phyloP scores from a whole-genome alignment of 192 early-diverging fungal species.

The Spizellomyces sp. region DNA sequence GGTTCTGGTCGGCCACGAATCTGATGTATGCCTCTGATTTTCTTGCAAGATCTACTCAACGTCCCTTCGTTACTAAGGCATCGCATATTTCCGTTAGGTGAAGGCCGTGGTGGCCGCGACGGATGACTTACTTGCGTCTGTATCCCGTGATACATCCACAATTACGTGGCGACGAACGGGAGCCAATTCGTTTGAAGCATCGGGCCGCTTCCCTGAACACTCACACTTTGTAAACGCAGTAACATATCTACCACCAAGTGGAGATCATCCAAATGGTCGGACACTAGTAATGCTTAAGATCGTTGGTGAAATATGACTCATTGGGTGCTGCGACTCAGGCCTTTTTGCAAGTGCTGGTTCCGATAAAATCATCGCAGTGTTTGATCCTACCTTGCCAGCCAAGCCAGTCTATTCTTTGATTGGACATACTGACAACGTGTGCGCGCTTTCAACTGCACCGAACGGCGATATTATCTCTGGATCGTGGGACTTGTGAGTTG shows the following conservation, averaged over 20 bases:
- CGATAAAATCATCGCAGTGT: conserved; percentile 84
- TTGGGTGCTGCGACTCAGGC: conserved; percentile 45
- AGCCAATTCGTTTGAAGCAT: conserved; percentile 52
- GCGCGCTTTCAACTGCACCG: conserved; percentile 66
- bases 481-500: conserved; percentile 92
- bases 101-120: conserved; percentile 22
- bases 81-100: conserved; percentile 10
- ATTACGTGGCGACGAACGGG: conserved; percentile 69
- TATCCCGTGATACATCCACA: conserved; percentile 38
- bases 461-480: conserved; percentile 82
- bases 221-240: conserved; percentile 79
- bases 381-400: conserved; percentile 61
- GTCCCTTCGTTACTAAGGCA: too few species aligned
- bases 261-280: conserved; percentile 64
- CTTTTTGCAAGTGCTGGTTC: conserved; percentile 80
- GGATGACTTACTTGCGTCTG: conserved; percentile 19
- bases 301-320: neutral
- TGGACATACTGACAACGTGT: conserved; percentile 89
- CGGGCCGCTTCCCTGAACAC: conserved; percentile 66
- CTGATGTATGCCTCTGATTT: conserved; percentile 43
- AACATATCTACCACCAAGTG: conserved; percentile 58
- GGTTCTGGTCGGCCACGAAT: conserved; percentile 51
- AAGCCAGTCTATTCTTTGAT: conserved; percentile 67
- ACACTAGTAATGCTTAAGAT: neutral
- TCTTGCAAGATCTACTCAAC: neutral